phyloP scores from a whole-genome alignment of 305 asterid genomes.

The Fraxinus sp. region DNA sequence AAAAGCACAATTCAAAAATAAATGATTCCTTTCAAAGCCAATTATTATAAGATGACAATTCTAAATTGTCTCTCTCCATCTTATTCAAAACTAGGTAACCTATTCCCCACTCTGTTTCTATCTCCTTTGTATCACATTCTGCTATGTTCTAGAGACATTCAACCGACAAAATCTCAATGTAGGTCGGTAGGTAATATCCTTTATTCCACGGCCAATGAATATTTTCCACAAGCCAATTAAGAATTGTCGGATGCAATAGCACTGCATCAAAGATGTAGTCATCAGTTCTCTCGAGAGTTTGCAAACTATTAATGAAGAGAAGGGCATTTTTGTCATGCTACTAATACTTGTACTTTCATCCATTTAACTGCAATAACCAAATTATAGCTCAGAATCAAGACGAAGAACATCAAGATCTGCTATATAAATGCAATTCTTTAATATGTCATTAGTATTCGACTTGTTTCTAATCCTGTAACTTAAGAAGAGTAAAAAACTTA shows the following conservation, averaged over 20 bases:
- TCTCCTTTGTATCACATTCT: background rate
- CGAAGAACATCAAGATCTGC: background rate
- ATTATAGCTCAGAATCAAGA: background rate
- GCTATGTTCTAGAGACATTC: background rate
- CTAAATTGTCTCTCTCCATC: background rate
- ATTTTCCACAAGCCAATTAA: background rate
- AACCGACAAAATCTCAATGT: background rate
- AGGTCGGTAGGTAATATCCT: background rate
- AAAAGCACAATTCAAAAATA: background rate
- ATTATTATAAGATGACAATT: background rate
- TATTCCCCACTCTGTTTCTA: background rate
- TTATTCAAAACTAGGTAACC: background rate
- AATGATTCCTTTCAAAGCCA: background rate
- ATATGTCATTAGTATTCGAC: background rate
- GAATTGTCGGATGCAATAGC: background rate
- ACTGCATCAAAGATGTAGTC: background rate
- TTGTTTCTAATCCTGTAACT: background rate
- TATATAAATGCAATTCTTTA: background rate
- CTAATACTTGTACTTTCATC: background rate
- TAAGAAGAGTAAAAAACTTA: background rate
- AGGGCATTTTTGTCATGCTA: background rate
- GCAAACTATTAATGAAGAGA: background rate
- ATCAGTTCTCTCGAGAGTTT: background rate
- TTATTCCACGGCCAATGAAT: background rate
- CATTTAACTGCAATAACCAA: background rate